These are phyloP conservation scores for Rhynchospora breviuscula DNA, from an alignment of 176 grass and related monocot genomes.

Conservation along the genomic window DNA sequence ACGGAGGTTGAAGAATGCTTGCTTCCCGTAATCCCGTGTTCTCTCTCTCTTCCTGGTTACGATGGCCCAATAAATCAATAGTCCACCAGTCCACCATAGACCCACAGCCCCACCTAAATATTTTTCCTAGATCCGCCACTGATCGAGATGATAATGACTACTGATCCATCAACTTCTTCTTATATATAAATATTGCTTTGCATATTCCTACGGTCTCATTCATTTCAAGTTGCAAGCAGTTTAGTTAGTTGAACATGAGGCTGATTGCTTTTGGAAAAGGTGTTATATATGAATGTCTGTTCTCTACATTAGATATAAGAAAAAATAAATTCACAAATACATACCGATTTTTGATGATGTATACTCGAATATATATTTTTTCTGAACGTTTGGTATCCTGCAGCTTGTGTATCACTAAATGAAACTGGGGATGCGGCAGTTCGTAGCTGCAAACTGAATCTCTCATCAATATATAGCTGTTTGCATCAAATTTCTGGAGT, in stretches of 20 bases:
- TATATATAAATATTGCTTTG: background rate
- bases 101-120: too few relatives aligned
- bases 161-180: background rate
- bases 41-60: too few relatives aligned
- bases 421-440: background rate
- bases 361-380: background rate
- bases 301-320: background rate
- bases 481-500: background rate
- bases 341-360: background rate
- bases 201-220: background rate
- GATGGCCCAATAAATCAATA: too few relatives aligned
- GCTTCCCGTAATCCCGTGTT: too few relatives aligned
- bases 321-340: background rate
- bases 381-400: background rate
- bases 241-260: background rate
- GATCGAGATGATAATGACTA: background rate
- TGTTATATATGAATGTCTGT: background rate
- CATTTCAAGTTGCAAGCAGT: background rate
- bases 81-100: too few relatives aligned
- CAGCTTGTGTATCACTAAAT: too few relatives aligned
- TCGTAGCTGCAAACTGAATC: background rate
- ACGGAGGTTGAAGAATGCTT: too few relatives aligned
- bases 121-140: too few relatives aligned
- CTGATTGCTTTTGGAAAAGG: background rate
- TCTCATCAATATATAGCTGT: background rate